phyloP scores from a whole-genome alignment of 1,284 basidiomycete genomes.

The Tilletia walkeri region DNA sequence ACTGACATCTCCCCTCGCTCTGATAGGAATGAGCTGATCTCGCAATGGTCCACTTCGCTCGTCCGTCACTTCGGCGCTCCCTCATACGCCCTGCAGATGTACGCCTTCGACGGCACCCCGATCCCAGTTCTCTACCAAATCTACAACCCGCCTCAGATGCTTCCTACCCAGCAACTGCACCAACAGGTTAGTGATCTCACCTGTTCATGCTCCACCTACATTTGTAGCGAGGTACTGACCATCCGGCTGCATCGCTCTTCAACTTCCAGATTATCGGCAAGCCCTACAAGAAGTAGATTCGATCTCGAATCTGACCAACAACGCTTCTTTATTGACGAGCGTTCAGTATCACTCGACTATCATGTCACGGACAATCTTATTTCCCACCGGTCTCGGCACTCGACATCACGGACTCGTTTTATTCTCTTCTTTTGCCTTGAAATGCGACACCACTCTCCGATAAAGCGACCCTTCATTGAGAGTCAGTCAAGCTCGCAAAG shows the following conservation, averaged over 20 bases:
- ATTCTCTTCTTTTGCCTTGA: too few relatives aligned
- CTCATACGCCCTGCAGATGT: conserved; percentile 34
- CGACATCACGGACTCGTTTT: too few relatives aligned
- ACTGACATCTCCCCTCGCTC: background rate
- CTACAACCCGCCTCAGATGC: conserved; percentile 50
- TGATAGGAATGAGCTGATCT: conserved; percentile 11
- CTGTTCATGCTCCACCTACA: background rate
- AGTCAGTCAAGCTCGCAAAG: too few relatives aligned
- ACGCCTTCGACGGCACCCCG: conserved; percentile 22
- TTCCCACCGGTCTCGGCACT: too few relatives aligned
- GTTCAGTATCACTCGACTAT: too few relatives aligned
- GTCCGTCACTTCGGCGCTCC: conserved; percentile 27
- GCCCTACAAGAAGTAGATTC: conserved; percentile 17
- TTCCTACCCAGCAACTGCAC: conserved; percentile 41
- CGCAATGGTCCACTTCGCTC: conserved; percentile 11
- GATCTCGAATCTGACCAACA: background rate
- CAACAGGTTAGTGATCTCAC: conserved; percentile 28
- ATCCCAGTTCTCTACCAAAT: conserved; percentile 33
- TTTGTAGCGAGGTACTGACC: background rate
- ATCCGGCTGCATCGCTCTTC: background rate
- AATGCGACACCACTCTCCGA: too few relatives aligned
- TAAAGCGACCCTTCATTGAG: too few relatives aligned
- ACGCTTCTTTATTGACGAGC: background rate
- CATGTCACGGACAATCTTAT: too few relatives aligned
- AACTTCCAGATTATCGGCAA: conserved; percentile 14